Evolutionary conservation across 768 basidiomycete genomes (phyloP), one percentile per base, ranked within the genome.

Genomic region (Tulasnella sp.): DNA sequence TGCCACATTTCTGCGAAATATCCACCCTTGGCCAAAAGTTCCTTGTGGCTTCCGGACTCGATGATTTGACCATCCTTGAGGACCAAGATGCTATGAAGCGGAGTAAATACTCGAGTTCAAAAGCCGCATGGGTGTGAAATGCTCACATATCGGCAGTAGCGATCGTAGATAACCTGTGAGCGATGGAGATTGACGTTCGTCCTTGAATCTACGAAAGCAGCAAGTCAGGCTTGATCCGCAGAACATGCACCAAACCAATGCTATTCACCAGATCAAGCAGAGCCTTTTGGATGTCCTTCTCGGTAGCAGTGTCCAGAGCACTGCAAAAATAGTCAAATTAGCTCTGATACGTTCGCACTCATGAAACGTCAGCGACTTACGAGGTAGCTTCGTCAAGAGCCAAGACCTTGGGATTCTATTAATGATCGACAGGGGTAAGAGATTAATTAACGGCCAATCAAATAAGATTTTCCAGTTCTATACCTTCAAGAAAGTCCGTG

Each of bases 1-100:
- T 92, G 90, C 95, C 96, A 98, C 93, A 96, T 92, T 0, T 89
- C 86, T 16, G 93, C 92, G 81, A 95, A 96, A 51, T 90, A 82
- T 73, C 93, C 93, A 80, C 92, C 88, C 69, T 85, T 84, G 40
- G 90, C 89, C 70, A 96, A 84, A 42, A 98, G 86, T 79, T 96
- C 93, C 78, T 88, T 89, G 83, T 95, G 94, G 57, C 85, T 89
- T 11, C 95, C 95, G 79, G 89, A 89, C 84, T 98, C 97, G 51
- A 92, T 86, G 69, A 99, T 91, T 82, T 91, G 89, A 5, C 97
- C 96, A 82, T 98, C 92, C 81, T 93, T 93, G 79, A 99, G 89
- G 35, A 98, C 95, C 73, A 97, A 85, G 82, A 99, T 98, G 77
- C 93, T 94, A 82, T 15, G 42, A 80, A 73, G 73, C 74, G 51